These are phyloP conservation scores for Polytrichum formosum DNA, from an alignment of 225 moss, liverwort and hornwort species.

Conservation along the genomic window DNA sequence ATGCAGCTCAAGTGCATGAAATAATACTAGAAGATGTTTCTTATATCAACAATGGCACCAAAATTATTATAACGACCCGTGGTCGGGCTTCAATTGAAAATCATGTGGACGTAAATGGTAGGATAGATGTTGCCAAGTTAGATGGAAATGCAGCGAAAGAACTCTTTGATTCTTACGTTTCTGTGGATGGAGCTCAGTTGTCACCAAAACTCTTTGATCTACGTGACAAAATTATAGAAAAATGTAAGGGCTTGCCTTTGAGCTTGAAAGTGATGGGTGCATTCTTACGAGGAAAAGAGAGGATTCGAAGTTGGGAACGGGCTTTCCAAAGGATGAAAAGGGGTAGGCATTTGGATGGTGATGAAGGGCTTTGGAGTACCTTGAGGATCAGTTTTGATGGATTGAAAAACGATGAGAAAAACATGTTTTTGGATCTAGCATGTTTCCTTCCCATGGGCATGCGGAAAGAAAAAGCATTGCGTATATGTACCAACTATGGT, in stretches of 20 bases:
- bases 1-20: neutral
- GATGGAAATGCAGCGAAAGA: neutral
- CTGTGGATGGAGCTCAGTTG: neutral
- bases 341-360: neutral
- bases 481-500: neutral
- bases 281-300: neutral
- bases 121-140: neutral
- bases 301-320: neutral
- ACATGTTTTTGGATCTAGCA: conserved; percentile 1
- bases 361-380: neutral
- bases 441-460: neutral
- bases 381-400: conserved; percentile 2
- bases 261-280: conserved; percentile 5
- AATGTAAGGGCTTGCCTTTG: neutral
- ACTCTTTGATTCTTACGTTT: neutral
- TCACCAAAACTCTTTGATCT: neutral
- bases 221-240: neutral
- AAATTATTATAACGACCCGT: neutral
- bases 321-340: conserved; percentile 4
- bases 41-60: neutral
- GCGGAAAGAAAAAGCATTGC: neutral
- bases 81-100: neutral
- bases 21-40: neutral
- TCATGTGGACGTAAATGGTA: neutral
- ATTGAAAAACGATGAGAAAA: neutral